Evolutionary conservation across 805 yeast species (phyloP), one percentile per base, ranked within the genome.

Genomic region (Nakazawaea ernobii): DNA sequence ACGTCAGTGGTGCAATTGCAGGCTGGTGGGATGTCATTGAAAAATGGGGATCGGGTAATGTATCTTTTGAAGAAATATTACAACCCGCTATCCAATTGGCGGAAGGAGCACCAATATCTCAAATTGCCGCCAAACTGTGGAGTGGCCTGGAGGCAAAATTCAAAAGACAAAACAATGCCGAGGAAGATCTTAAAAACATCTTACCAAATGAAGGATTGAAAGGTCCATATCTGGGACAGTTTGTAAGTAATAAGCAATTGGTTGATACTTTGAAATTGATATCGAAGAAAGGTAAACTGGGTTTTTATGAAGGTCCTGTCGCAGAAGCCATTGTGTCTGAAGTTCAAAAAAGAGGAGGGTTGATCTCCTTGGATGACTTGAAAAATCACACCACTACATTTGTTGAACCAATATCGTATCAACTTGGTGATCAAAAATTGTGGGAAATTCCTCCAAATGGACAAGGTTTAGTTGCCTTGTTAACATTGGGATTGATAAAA

Each of bases 371-470:
- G 38, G 75, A 75, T 7, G 95, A 86, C 58, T 67, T 86, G 42
- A 61, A 63, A 14, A 52, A 57, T 17, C 94, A 86, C 61, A 65
- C 73, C 0, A 75, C 90, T 1, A 73, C 83, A 0, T 72, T 77
- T 54, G 83, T 84, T 24, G 82, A 81, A 1, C 92, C 95, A 2
- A 77, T 86, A 15, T 64, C 66, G 14, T 61, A 76, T 46, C 72
- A 75, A 32, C 71, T 80, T 47, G 66, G 75, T 41, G 85, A 77
- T 9, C 69, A 73, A 42, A 73, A 70, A 28, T 68, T 86, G 26
- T 83, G 91, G 87, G 94, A 86, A 60, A 80, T 86, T 52, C 94
- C 95, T 9, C 95, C 95, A 11, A 86, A 82, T 61, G 88, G 92
- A 4, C 88, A 86, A 46, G 95, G 95, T 8, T 63, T 86, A 11